phyloP scores from a whole-genome alignment of 148 eudicot species.

The Camellia lanceoleosa region DNA sequence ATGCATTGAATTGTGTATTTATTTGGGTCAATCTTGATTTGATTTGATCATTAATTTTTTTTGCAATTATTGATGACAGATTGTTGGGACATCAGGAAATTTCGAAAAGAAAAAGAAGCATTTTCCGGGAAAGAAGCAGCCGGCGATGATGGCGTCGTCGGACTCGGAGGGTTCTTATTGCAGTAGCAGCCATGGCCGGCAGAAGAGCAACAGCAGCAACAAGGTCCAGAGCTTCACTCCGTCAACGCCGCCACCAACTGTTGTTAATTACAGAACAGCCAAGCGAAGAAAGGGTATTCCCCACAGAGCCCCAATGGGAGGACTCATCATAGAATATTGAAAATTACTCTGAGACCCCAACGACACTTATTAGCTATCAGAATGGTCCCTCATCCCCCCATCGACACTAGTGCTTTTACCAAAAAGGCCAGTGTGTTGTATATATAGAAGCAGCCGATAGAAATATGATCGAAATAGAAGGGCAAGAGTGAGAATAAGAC shows the following conservation, averaged over 20 bases:
- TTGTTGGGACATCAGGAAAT: constrained; percentile 71
- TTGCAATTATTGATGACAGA: constrained; percentile 29
- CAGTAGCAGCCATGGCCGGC: constrained; percentile 41
- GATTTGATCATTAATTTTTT: neutral
- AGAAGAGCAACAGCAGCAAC: constrained; percentile 25
- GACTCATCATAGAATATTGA: constrained; percentile 50
- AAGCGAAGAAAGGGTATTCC: constrained; percentile 96
- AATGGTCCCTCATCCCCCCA: neutral
- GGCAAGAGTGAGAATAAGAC: constrained; percentile 17
- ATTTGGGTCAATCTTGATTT: neutral
- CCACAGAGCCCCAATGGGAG: constrained; percentile 86
- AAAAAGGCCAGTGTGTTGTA: constrained; percentile 19
- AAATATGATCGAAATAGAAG: constrained; percentile 11
- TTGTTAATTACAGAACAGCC: constrained; percentile 45
- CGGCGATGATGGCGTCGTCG: constrained; percentile 14
- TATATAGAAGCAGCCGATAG: constrained; percentile 20
- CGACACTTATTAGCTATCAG: constrained; percentile 1
- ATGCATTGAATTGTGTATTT: neutral
- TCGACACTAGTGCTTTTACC: constrained; percentile 20
- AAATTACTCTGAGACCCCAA: constrained; percentile 15
- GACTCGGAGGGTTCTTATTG: constrained; percentile 72
- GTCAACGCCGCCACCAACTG: constrained; percentile 77
- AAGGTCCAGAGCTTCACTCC: constrained; percentile 59
- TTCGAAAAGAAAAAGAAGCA: constrained; percentile 41
- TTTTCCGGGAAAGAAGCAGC: constrained; percentile 19